A percentile compares a stretch with the other conserved stretches of the same genome.
Evolutionary conservation across 768 basidiomycete genomes (phyloP).

Genomic region (Candolleomyces eurysporus): DNA sequence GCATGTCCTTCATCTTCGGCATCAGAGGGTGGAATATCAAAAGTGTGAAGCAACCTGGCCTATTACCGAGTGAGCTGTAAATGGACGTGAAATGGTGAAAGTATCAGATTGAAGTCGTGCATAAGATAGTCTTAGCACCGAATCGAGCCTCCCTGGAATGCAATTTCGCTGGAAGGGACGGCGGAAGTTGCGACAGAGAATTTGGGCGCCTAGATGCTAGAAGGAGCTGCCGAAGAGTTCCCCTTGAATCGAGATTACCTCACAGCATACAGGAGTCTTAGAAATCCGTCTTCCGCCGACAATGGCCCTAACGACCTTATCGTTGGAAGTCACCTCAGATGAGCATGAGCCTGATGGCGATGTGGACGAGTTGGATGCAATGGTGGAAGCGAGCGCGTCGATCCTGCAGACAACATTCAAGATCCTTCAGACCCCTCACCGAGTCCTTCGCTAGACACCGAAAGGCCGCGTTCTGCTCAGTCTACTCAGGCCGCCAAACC

Average conservation of each 20-base stretch:
- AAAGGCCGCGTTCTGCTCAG: background rate
- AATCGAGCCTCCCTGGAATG: background rate
- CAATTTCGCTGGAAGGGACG: conserved; percentile 39
- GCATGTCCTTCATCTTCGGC: no score
- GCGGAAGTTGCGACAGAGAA: conserved; percentile 21
- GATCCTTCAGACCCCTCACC: background rate
- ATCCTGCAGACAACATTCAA: background rate
- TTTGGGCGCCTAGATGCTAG: conserved; percentile 41
- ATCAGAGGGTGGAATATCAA: no score
- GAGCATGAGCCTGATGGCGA: background rate
- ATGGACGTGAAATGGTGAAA: background rate
- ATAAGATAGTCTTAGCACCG: background rate
- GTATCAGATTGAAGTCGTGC: background rate
- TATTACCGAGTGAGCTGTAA: background rate
- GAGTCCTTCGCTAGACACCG: background rate
- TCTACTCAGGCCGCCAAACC: conserved; percentile 4
- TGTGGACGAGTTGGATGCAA: background rate
- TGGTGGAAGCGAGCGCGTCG: background rate
- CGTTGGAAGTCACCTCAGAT: background rate
- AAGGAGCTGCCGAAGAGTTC: conserved; percentile 19
- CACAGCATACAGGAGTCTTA: background rate
- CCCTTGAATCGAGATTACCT: background rate
- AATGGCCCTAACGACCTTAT: no score
- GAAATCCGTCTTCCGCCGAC: background rate
- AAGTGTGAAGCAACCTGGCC: no score